Evolutionary conservation across 2,329 filamentous ascomycete species (phyloP).

Genomic region (Penicillium sp.): DNA sequence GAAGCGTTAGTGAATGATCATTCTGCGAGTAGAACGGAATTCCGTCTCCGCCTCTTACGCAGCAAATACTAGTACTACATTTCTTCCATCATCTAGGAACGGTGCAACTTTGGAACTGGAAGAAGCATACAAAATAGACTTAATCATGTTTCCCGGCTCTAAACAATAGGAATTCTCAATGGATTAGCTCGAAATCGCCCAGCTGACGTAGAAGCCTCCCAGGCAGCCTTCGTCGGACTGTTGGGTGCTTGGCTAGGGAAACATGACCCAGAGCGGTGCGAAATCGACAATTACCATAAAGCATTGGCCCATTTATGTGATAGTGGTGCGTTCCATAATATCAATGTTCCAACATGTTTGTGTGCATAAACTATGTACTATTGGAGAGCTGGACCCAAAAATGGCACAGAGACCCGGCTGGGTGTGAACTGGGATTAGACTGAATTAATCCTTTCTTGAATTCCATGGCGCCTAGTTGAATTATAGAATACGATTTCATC

Average conservation of each 20-base stretch:
- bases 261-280: conserved; percentile 28
- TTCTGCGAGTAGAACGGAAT: too few relatives aligned
- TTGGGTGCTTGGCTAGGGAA: conserved; percentile 19
- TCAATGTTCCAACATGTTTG: conserved; percentile 34
- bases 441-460: too few relatives aligned
- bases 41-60: too few relatives aligned
- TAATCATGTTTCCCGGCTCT: conserved; percentile 20
- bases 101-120: conserved; percentile 57
- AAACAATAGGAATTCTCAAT: conserved; percentile 13
- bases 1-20: too few relatives aligned
- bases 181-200: conserved; percentile 1
- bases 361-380: conserved; percentile 34
- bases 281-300: conserved; percentile 31
- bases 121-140: conserved; percentile 41
- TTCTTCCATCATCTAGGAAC: conserved; percentile 54
- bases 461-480: too few relatives aligned
- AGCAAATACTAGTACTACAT: conserved; percentile 57
- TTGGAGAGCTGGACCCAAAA: conserved; percentile 15
- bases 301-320: conserved; percentile 26
- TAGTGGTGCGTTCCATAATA: conserved; percentile 33
- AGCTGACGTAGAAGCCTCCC: background rate
- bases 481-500: background rate
- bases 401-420: conserved; percentile 13
- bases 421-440: conserved; percentile 9
- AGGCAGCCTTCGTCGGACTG: conserved; percentile 6